These are phyloP conservation scores for Diutina ranongensis DNA, from an alignment of 1,139 yeast species.

Conservation along the genomic window DNA sequence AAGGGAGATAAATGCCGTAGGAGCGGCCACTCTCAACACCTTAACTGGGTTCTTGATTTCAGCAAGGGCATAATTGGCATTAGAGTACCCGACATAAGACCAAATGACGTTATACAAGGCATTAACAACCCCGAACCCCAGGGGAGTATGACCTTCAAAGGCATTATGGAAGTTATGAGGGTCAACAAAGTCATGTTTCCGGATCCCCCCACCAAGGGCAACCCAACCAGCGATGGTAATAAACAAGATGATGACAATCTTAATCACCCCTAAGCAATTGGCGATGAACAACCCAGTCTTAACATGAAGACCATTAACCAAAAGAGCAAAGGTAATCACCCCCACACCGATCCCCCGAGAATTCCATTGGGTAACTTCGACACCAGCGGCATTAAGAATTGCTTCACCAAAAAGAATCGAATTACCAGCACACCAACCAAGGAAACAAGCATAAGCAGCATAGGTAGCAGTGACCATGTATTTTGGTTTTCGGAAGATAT, in stretches of 20 bases:
- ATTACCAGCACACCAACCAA: constrained; percentile 84
- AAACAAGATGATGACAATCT: constrained; percentile 53
- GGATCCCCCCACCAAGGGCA: constrained; percentile 62
- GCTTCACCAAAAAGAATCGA: constrained; percentile 40
- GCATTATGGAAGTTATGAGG: constrained; percentile 55
- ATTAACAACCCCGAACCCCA: constrained; percentile 67
- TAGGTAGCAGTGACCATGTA: constrained; percentile 65
- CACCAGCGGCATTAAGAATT: constrained; percentile 57
- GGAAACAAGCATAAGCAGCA: constrained; percentile 61
- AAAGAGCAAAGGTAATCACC: constrained; percentile 60
- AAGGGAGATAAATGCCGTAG: constrained; percentile 43
- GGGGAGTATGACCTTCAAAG: constrained; percentile 47
- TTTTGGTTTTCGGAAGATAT: constrained; percentile 56
- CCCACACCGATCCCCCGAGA: constrained; percentile 68
- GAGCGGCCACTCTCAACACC: constrained; percentile 34
- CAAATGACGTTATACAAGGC: constrained; percentile 73
- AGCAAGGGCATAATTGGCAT: constrained; percentile 74
- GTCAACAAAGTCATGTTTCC: constrained; percentile 32
- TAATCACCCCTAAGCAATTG: constrained; percentile 60
- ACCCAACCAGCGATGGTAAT: constrained; percentile 75
- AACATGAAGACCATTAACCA: constrained; percentile 50
- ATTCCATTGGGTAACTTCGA: constrained; percentile 60
- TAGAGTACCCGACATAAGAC: constrained; percentile 67
- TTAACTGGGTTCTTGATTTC: constrained; percentile 50
- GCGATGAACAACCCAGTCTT: constrained; percentile 59